Base-by-base conservation (phyloP, 345 rosid species). In the Mallotus nudiflorus region DNA sequence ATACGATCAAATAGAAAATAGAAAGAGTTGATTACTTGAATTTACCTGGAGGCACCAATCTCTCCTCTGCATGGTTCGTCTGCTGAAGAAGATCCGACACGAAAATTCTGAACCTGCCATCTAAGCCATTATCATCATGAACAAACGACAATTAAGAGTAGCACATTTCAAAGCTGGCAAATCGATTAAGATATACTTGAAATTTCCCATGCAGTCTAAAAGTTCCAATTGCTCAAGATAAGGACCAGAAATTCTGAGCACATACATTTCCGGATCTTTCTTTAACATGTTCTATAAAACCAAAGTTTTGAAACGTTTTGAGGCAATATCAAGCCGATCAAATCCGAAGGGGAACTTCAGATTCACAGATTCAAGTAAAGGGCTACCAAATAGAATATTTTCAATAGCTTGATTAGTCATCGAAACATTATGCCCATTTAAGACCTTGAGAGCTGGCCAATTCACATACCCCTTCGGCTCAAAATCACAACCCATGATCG, bases 361-460 rank as follows among this genome's bases (percentile, higher is more conserved):
- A 4, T 45, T 9, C 31, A 63, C 12, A 1, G 35, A 44, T 63
- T 42, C 33, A 22, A 45, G 45, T 9, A n/a, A 9, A 14, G 67
- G 67, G 44, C 67, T 63, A 39, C 67, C 67, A 63, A 10, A 63
- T 44, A 63, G 25, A 45, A 63, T 63, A 63, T 16, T 13, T n/a
- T 63, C 22, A 19, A 63, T 16, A n/a, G 9, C 64, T 9, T 24
- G 0, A 24, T 63, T 33, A 42, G 37, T 22, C 19, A 63, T 42
- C 11, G 1, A 24, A 6, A 35, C 28, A 40, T 10, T 4, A 3
- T 20, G 20, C 6, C 42, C 44, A 16, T 16, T 6, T 52, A 63
- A 42, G 14, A 20, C 52, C 13, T 42, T 63, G 10, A 63, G 37
- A 3, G 11, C 22, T 63, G 8, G 15, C 67, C 67, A 63, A 25